These are phyloP conservation scores for Ottelia alismoides DNA, from an alignment of 106 monocot species.

Conservation along the genomic window DNA sequence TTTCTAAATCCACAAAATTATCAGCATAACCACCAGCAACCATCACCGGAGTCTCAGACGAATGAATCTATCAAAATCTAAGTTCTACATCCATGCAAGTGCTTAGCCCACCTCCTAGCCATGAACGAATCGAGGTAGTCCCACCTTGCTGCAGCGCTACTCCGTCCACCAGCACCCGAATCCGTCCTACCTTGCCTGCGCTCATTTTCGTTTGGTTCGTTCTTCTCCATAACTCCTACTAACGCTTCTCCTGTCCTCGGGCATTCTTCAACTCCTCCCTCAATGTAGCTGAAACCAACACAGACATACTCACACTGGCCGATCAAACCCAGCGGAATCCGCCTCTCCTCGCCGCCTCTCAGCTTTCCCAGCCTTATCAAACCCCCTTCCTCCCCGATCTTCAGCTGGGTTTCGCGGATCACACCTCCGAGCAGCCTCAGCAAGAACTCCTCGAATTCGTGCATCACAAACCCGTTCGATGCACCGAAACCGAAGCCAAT, in stretches of 20 bases:
- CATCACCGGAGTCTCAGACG: too few relatives aligned
- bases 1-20: too few relatives aligned
- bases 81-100: constrained; percentile 59
- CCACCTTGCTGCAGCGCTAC: constrained; percentile 49
- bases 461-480: constrained; percentile 72
- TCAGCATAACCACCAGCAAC: too few relatives aligned
- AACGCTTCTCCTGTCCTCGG: constrained; percentile 40
- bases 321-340: constrained; percentile 38
- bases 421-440: constrained; percentile 53
- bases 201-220: constrained; percentile 3
- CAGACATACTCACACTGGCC: constrained; percentile 26
- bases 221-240: constrained; percentile 38
- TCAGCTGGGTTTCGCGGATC: constrained; percentile 45
- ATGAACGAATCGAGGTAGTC: constrained; percentile 88
- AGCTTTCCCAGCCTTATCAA: constrained; percentile 50
- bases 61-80: too few relatives aligned
- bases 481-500: constrained; percentile 59
- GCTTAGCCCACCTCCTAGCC: constrained; percentile 93
- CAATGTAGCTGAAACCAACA: constrained; percentile 64
- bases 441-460: constrained; percentile 83
- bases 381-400: constrained; percentile 38
- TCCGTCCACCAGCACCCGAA: constrained; percentile 21
- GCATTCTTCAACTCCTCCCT: constrained; percentile 35
- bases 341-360: constrained; percentile 62
- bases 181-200: constrained; percentile 4